Conservation (phyloP, 345 rosid species). For the Physaria fendleri region DNA sequence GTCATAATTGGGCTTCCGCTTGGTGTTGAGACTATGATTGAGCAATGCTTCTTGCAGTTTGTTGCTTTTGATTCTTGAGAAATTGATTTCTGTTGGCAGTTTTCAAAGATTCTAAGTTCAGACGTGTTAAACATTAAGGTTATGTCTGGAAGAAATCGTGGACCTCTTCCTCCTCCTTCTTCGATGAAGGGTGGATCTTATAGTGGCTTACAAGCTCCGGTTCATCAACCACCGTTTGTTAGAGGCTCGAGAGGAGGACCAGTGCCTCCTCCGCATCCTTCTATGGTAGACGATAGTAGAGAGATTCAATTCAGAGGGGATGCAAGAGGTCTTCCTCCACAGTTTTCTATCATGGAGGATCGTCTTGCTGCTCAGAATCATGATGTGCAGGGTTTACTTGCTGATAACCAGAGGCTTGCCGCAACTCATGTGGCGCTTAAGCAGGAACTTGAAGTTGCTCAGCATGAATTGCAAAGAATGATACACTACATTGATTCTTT, state of each 20-base stretch:
- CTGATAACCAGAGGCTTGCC: conserved; percentile 78
- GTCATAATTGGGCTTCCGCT: background rate
- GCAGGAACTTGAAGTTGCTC: conserved; percentile 84
- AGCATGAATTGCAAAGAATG: conserved; percentile 70
- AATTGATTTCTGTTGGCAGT: background rate
- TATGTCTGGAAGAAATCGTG: conserved; percentile 58
- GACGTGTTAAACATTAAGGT: background rate
- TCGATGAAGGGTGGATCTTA: conserved; percentile 40
- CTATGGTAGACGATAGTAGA: conserved; percentile 54
- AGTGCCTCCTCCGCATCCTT: conserved; percentile 38
- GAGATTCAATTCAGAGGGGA: conserved; percentile 54
- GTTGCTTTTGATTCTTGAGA: background rate
- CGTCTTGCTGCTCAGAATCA: conserved; percentile 73
- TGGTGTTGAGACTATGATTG: background rate
- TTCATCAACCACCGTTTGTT: conserved; percentile 45
- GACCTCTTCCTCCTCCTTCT: conserved; percentile 34
- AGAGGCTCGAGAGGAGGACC: conserved; percentile 57
- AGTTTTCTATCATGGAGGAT: conserved; percentile 62
- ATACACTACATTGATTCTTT: conserved; percentile 55
- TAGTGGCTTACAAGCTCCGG: conserved; percentile 42
- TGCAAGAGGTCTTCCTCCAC: conserved; percentile 60
- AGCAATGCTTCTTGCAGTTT: background rate
- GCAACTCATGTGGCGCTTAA: conserved; percentile 92
- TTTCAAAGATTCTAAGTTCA: background rate
- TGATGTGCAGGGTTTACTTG: conserved; percentile 81